A percentile compares a stretch with the other conserved stretches of the same genome.
phyloP scores from a whole-genome alignment of 768 basidiomycete species.

The Pisolithus tinctorius region DNA sequence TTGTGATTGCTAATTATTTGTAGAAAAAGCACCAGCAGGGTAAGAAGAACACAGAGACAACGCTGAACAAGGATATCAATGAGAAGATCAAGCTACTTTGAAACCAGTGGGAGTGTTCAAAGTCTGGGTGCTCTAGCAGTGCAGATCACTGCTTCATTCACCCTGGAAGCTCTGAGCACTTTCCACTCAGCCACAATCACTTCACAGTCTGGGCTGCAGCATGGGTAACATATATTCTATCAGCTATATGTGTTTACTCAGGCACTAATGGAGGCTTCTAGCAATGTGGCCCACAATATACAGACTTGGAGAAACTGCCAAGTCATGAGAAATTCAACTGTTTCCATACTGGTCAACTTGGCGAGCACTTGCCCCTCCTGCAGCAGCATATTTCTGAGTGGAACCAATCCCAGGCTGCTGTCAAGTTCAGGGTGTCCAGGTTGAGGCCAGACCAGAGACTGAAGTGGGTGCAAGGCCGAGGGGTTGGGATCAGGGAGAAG shows the following conservation, averaged over 20 bases:
- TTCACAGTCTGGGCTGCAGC: conserved; percentile 2
- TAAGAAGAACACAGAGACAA: neutral
- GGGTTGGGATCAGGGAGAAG: too few species aligned
- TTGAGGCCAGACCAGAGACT: too few species aligned
- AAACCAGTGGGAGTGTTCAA: neutral
- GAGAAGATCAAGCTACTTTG: neutral
- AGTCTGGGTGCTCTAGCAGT: neutral
- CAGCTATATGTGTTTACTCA: too few species aligned
- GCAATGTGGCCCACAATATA: neutral
- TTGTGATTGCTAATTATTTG: neutral
- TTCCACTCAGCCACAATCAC: conserved; percentile 2
- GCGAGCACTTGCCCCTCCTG: neutral
- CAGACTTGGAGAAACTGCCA: neutral
- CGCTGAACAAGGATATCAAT: neutral
- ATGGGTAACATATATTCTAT: too few species aligned
- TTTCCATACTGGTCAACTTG: neutral
- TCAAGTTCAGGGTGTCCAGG: too few species aligned
- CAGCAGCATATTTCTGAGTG: too few species aligned
- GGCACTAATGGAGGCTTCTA: too few species aligned
- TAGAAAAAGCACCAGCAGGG: neutral
- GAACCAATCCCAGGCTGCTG: too few species aligned
- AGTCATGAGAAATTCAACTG: neutral
- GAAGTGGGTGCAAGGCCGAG: too few species aligned
- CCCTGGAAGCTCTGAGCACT: neutral
- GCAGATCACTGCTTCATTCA: conserved; percentile 1